Percentiles rank a stretch among this genome's conserved stretches.
Evolutionary conservation across 2,329 filamentous ascomycete species (phyloP).

Genomic region (Xylariaceae sp.): DNA sequence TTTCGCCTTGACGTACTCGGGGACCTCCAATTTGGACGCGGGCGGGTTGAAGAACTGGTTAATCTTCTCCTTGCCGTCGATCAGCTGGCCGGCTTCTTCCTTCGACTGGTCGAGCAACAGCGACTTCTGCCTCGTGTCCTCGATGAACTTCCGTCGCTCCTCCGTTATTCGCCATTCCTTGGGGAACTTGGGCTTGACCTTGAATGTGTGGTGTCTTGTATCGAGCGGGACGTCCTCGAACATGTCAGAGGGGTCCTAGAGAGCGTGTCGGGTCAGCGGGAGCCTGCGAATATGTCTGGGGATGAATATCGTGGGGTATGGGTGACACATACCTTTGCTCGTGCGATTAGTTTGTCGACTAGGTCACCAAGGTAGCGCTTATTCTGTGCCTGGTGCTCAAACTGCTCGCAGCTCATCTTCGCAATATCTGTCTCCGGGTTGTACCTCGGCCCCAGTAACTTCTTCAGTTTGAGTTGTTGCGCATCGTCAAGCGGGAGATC

Average conservation of each 20-base stretch:
- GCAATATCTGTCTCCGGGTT: constrained; percentile 81
- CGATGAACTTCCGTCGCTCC: constrained; percentile 67
- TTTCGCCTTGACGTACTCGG: constrained; percentile 2
- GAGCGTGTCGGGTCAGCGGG: constrained; percentile 11
- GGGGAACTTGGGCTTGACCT: constrained; percentile 72
- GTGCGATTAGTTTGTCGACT: constrained; percentile 70
- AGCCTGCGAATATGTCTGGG: not conserved
- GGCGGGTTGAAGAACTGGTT: constrained; percentile 39
- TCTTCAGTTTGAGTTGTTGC: constrained; percentile 81
- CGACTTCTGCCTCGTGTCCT: constrained; percentile 57
- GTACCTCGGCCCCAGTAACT: constrained; percentile 83
- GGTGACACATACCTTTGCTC: constrained; percentile 63
- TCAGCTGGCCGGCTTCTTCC: constrained; percentile 54
- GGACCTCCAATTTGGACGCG: not conserved
- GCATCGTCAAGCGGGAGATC: constrained; percentile 71
- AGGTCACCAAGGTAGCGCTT: constrained; percentile 90
- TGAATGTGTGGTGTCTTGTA: constrained; percentile 77
- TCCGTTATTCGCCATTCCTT: constrained; percentile 79
- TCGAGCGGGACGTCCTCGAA: constrained; percentile 92
- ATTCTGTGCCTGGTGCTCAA: constrained; percentile 89
- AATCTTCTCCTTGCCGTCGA: constrained; percentile 61
- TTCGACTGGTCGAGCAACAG: constrained; percentile 58
- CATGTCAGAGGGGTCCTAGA: constrained; percentile 70
- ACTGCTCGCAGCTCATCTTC: constrained; percentile 90
- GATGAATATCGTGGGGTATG: not conserved